phyloP scores from a whole-genome alignment of 352 stramenopile genomes.

The Phytophthora brassicae region DNA sequence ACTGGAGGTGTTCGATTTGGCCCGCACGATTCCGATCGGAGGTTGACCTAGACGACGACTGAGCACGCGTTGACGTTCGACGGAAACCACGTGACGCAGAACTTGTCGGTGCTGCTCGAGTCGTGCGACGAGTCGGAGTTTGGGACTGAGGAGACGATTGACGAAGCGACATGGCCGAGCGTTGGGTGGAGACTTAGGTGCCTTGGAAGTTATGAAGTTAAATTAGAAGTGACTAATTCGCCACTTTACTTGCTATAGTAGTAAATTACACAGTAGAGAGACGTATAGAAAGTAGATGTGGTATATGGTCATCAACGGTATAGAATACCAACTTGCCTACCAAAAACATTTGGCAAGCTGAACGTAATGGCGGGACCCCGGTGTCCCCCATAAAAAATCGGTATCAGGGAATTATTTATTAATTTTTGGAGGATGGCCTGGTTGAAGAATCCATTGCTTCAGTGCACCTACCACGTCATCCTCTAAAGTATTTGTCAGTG shows the following conservation, averaged over 20 bases:
- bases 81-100: not conserved
- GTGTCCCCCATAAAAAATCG: no score
- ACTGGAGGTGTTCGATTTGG: no score
- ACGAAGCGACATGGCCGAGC: not conserved
- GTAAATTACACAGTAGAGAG: not conserved
- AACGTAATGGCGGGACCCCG: no score
- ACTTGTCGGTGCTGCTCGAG: not conserved
- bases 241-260: not conserved
- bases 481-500: no score
- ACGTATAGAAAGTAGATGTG: not conserved
- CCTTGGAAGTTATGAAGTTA: not conserved
- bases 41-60: no score
- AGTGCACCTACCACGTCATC: no score
- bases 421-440: no score
- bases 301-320: not conserved
- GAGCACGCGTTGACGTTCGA: not conserved
- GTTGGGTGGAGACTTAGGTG: not conserved
- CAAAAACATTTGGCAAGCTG: not conserved
- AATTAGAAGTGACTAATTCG: not conserved
- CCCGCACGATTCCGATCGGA: no score
- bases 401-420: no score
- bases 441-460: no score
- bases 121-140: not conserved
- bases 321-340: not conserved
- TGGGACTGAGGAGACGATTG: not conserved